These are phyloP conservation scores for Cryptococcus neoformans DNA, from an alignment of 1,284 basidiomycete species.

Conservation along the genomic window DNA sequence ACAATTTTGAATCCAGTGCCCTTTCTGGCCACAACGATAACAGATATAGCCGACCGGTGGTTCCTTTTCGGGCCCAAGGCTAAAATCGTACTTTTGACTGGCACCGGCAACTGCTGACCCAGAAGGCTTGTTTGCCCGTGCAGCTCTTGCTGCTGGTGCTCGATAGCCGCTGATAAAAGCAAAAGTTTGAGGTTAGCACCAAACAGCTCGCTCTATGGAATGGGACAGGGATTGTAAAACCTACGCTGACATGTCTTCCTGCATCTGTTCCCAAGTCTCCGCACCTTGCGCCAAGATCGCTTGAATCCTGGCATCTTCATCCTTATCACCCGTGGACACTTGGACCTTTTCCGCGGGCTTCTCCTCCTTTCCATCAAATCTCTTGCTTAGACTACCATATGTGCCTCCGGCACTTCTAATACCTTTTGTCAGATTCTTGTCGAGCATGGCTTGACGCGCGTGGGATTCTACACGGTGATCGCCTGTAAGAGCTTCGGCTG, in stretches of 20 bases:
- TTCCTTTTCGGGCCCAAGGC: slow-evolving; percentile 53
- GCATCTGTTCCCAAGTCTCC: slow-evolving; percentile 47
- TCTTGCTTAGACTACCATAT: slow-evolving; percentile 65
- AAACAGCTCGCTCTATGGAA: no score
- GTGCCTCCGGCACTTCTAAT: slow-evolving; percentile 27
- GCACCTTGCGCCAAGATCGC: slow-evolving; percentile 46
- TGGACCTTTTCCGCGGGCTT: slow-evolving; percentile 9
- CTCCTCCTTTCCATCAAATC: slow-evolving; percentile 71
- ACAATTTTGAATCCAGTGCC: slow-evolving; percentile 99
- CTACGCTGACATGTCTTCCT: slow-evolving; percentile 46
- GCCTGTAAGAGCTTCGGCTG: slow-evolving; percentile 37
- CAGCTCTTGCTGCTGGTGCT: slow-evolving; percentile 11
- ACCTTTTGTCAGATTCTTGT: slow-evolving; percentile 31
- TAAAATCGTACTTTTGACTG: slow-evolving; percentile 49
- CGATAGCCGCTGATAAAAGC: slow-evolving; percentile 2
- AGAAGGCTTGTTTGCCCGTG: slow-evolving; percentile 14
- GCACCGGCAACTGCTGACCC: slow-evolving; percentile 49
- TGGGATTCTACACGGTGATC: slow-evolving; percentile 48
- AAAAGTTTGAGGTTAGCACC: neutral
- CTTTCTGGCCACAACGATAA: slow-evolving; percentile 97
- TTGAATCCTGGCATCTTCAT: slow-evolving; percentile 47
- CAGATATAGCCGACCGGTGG: slow-evolving; percentile 93
- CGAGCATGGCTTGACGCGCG: slow-evolving; percentile 42
- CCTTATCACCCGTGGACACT: slow-evolving; percentile 44
- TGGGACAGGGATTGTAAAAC: slow-evolving; percentile 8